Percentiles rank a stretch among this genome's conserved stretches.
Evolutionary conservation across 352 stramenopile genomes (phyloP).

Genomic region (Plasmopara muralis): DNA sequence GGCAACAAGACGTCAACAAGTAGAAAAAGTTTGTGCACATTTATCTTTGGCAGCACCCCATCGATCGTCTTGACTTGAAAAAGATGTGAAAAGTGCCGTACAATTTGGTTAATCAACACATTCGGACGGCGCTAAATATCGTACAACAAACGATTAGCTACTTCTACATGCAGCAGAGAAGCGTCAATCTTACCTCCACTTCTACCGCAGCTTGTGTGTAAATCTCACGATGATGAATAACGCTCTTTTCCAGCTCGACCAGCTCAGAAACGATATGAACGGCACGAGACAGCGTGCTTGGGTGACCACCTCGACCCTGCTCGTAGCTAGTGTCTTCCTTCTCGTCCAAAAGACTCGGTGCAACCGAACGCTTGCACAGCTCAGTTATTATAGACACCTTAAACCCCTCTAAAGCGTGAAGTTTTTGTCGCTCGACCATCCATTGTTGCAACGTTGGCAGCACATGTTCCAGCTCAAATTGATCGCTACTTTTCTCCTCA

Average conservation of each 20-base stretch:
- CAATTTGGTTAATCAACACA: conserved; percentile 80
- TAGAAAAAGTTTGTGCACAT: conserved; percentile 30
- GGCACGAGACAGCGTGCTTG: conserved; percentile 46
- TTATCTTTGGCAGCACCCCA: conserved; percentile 87
- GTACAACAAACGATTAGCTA: conserved; percentile 6
- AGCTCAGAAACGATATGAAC: conserved; percentile 71
- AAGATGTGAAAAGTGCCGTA: conserved; percentile 82
- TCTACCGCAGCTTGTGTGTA: conserved; percentile 74
- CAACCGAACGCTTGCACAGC: conserved; percentile 52
- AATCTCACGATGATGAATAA: conserved; percentile 73
- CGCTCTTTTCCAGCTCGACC: conserved; percentile 77
- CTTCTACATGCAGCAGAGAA: neutral
- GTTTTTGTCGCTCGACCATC: conserved; percentile 45
- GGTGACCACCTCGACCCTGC: conserved; percentile 10
- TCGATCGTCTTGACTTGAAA: conserved; percentile 84
- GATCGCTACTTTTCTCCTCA: conserved; percentile 18
- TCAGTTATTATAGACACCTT: conserved; percentile 50
- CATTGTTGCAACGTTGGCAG: conserved; percentile 66
- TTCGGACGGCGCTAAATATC: conserved; percentile 51
- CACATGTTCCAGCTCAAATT: conserved; percentile 64
- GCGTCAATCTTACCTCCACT: conserved; percentile 43
- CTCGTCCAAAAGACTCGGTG: conserved; percentile 31
- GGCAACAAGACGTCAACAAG: neutral
- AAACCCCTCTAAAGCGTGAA: conserved; percentile 60
- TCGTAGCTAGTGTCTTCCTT: conserved; percentile 7